phyloP scores from a whole-genome alignment of 176 grass and related monocot species.

The Panicum miliaceum region DNA sequence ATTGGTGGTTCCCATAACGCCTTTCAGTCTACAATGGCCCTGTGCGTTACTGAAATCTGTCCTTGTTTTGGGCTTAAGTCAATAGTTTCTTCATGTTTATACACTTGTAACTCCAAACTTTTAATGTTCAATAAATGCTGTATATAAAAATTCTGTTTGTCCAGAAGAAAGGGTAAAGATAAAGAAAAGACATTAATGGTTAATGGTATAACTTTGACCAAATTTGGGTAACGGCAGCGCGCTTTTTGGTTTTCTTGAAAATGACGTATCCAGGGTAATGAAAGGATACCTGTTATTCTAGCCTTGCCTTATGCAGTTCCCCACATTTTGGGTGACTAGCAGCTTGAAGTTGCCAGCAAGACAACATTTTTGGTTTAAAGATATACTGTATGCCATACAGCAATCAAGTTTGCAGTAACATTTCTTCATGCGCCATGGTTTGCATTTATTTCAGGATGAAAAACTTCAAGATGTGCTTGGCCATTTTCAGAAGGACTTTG shows the following conservation, averaged over 20 bases:
- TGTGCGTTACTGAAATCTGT: not conserved
- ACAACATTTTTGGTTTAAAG: conserved; percentile 25
- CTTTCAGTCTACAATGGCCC: not conserved
- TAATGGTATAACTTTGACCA: conserved; percentile 10
- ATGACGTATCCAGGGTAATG: not conserved
- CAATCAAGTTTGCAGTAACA: conserved; percentile 28
- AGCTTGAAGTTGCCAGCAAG: not conserved
- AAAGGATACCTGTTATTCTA: not conserved
- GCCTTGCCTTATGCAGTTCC: not conserved
- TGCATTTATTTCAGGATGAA: conserved; percentile 71
- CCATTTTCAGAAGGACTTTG: conserved; percentile 95
- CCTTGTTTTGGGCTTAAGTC: conserved; percentile 4
- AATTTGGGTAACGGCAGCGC: not conserved
- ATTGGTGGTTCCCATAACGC: not conserved
- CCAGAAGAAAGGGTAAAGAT: not conserved
- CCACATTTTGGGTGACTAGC: not conserved
- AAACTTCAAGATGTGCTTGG: conserved; percentile 81
- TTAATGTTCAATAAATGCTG: not conserved
- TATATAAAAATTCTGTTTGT: not conserved
- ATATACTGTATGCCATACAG: not conserved
- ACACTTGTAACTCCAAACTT: conserved; percentile 2
- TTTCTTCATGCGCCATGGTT: conserved; percentile 21
- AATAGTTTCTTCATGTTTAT: not conserved
- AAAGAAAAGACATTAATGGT: not conserved
- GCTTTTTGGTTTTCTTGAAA: conserved; percentile 16